phyloP scores from a whole-genome alignment of 768 basidiomycete species.

The Phlebiopsis flavidoalba region DNA sequence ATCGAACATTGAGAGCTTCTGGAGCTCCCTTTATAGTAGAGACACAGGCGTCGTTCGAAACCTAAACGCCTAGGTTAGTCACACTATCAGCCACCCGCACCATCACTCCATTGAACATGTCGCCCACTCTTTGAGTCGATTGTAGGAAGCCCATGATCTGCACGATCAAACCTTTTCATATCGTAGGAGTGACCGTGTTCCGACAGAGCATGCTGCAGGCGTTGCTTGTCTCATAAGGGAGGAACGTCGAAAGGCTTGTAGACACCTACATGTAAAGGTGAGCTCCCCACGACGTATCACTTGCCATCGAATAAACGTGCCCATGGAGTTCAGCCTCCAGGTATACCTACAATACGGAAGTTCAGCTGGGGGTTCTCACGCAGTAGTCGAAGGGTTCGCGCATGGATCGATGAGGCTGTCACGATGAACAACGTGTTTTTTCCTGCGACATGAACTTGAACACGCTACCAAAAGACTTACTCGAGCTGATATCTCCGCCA shows the following conservation, averaged over 20 bases:
- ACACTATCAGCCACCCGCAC: too few species aligned
- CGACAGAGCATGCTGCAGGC: conserved; percentile 21
- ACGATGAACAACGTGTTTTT: not conserved
- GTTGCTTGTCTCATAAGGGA: conserved; percentile 21
- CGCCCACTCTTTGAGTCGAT: conserved; percentile 17
- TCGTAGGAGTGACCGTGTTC: conserved; percentile 11
- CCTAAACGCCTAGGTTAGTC: conserved; percentile 5
- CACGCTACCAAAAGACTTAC: too few species aligned
- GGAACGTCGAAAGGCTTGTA: conserved; percentile 24
- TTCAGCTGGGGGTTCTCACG: not conserved
- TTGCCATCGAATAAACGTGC: not conserved
- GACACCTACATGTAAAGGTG: conserved; percentile 9
- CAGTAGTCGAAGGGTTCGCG: not conserved
- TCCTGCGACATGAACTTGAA: not conserved
- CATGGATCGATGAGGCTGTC: not conserved
- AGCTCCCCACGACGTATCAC: too few species aligned
- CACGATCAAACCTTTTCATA: conserved; percentile 1
- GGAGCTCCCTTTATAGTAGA: conserved; percentile 15
- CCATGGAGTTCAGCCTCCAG: conserved; percentile 22
- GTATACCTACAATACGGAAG: conserved; percentile 21
- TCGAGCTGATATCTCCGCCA: conserved; percentile 28
- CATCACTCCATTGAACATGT: too few species aligned
- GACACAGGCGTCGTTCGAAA: conserved; percentile 21
- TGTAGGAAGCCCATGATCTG: conserved; percentile 21
- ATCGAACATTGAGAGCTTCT: conserved; percentile 10